These are phyloP conservation scores for Spathaspora boniae DNA, from an alignment of 805 yeast genomes.

Conservation along the genomic window DNA sequence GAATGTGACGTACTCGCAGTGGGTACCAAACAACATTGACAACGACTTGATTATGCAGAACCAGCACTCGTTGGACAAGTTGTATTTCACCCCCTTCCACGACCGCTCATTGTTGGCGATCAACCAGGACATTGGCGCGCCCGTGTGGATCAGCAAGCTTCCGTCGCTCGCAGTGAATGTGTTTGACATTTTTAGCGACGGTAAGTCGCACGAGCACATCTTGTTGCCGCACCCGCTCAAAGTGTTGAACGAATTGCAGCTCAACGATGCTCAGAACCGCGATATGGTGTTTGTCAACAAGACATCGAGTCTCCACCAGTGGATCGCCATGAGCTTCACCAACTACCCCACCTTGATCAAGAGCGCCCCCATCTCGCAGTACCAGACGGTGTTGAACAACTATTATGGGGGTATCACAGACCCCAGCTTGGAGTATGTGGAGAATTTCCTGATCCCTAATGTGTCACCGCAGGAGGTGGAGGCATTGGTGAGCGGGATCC, in stretches of 20 bases:
- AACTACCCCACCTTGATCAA: slow-evolving; percentile 79
- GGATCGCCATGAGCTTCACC: slow-evolving; percentile 82
- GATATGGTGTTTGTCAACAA: slow-evolving; percentile 62
- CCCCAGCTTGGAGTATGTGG: slow-evolving; percentile 11
- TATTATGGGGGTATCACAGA: slow-evolving; percentile 13
- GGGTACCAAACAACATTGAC: slow-evolving; percentile 92
- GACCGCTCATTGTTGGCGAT: slow-evolving; percentile 77
- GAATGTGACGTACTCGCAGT: slow-evolving; percentile 81
- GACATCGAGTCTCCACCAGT: slow-evolving; percentile 58
- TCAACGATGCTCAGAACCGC: slow-evolving; percentile 18
- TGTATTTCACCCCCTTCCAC: slow-evolving; percentile 80
- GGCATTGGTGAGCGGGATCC: slow-evolving; percentile 32
- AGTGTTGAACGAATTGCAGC: slow-evolving; percentile 31
- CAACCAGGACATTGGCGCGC: slow-evolving; percentile 62
- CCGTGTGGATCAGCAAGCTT: slow-evolving; percentile 73
- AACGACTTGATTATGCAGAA: slow-evolving; percentile 43
- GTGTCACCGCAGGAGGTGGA: slow-evolving; percentile 21
- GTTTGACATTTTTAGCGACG: slow-evolving; percentile 62
- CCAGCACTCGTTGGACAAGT: slow-evolving; percentile 59
- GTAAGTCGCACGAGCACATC: slow-evolving; percentile 33
- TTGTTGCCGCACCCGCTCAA: slow-evolving; percentile 69
- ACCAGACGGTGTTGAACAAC: slow-evolving; percentile 38
- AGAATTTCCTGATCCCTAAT: slow-evolving; percentile 16
- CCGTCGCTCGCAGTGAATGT: slow-evolving; percentile 73
- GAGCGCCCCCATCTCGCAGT: slow-evolving; percentile 73